A percentile compares a stretch with the other conserved stretches of the same genome.
These are phyloP conservation scores for Ganoderma lingzhi DNA, from an alignment of 1,284 basidiomycete genomes.

Conservation along the genomic window DNA sequence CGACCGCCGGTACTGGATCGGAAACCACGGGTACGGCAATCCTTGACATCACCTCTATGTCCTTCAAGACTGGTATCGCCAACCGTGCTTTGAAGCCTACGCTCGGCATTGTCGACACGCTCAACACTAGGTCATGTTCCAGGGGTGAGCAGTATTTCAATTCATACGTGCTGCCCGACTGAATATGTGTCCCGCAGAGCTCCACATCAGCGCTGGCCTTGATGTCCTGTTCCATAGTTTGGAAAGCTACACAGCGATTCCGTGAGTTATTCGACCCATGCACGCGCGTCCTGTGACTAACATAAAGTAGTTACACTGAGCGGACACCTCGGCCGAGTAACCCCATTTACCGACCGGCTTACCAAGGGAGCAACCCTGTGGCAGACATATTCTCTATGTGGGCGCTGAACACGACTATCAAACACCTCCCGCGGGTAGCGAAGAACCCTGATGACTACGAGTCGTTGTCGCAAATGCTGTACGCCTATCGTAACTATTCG, in stretches of 20 bases:
- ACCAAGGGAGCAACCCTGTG: constrained; percentile 96
- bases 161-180: constrained; percentile 32
- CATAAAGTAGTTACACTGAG: constrained; percentile 76
- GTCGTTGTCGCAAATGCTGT: constrained; percentile 93
- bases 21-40: constrained; percentile 99
- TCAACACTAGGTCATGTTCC: constrained; percentile 72
- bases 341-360: constrained; percentile 91
- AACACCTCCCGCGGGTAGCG: constrained; percentile 89
- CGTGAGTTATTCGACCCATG: constrained; percentile 54
- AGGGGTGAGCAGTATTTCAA: constrained; percentile 37
- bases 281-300: not conserved
- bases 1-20: constrained; percentile 97
- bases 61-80: constrained; percentile 97
- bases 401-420: constrained; percentile 92
- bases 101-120: constrained; percentile 84
- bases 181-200: constrained; percentile 54
- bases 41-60: constrained; percentile 88
- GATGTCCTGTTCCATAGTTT: constrained; percentile 96
- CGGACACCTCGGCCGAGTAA: constrained; percentile 90
- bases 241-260: constrained; percentile 93
- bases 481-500: constrained; percentile 40
- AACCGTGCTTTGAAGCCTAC: constrained; percentile 91
- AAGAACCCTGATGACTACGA: constrained; percentile 84
- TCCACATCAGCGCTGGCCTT: constrained; percentile 92
- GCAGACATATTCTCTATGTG: constrained; percentile 96